Percentiles rank a stretch among this genome's conserved stretches.
These are phyloP conservation scores for Rhizophora apiculata DNA, from an alignment of 345 rosid species.

Conservation along the genomic window DNA sequence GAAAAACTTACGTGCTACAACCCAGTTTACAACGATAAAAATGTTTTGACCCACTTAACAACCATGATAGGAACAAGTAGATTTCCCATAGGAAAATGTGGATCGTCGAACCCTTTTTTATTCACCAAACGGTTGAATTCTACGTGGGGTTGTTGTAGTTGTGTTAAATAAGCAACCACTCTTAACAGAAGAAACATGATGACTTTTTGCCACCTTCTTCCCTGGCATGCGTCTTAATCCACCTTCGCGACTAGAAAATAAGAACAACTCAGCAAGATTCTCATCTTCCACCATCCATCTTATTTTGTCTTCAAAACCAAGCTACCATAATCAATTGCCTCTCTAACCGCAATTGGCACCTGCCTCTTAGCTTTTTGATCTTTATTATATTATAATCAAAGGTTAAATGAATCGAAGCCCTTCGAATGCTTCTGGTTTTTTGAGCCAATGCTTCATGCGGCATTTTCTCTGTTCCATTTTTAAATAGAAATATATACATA, in stretches of 20 bases:
- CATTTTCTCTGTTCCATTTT: too few relatives aligned
- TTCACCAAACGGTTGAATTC: slow-evolving; percentile 25
- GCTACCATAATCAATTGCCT: slow-evolving; percentile 34
- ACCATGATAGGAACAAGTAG: slow-evolving; percentile 16
- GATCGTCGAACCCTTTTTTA: not conserved
- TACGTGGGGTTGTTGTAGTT: slow-evolving; percentile 35
- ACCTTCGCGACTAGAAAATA: slow-evolving; percentile 16
- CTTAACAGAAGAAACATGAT: slow-evolving; percentile 19
- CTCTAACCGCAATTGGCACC: slow-evolving; percentile 29
- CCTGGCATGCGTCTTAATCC: slow-evolving; percentile 18
- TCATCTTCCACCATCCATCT: slow-evolving; percentile 2
- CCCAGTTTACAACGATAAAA: not conserved
- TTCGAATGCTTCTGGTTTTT: too few relatives aligned
- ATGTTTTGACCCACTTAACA: slow-evolving; percentile 23
- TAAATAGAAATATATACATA: too few relatives aligned
- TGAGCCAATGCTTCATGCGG: too few relatives aligned
- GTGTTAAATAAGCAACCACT: slow-evolving; percentile 42
- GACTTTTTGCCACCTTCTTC: not conserved
- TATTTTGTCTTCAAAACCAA: slow-evolving; percentile 33
- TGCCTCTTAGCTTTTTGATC: slow-evolving; percentile 10
- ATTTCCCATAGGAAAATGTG: not conserved
- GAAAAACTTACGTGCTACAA: slow-evolving; percentile 15
- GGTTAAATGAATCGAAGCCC: too few relatives aligned
- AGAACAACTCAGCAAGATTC: not conserved
- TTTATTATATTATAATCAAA: slow-evolving; percentile 1